These are phyloP conservation scores for Wallacemonas collosoma DNA, from an alignment of 208 protist genomes.

Conservation along the genomic window DNA sequence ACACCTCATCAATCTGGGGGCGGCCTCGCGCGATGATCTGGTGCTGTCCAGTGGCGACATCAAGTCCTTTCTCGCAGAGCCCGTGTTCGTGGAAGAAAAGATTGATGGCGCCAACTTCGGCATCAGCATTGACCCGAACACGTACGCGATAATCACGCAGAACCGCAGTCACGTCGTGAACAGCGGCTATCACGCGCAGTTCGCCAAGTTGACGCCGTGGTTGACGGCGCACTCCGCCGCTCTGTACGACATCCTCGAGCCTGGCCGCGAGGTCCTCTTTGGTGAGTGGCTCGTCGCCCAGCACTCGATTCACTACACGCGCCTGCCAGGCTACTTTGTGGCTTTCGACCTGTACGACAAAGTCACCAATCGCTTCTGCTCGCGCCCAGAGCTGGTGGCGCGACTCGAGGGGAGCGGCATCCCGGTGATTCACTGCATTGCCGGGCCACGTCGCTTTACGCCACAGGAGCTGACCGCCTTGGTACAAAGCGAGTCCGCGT, in stretches of 20 bases:
- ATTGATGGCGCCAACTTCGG: conserved; percentile 53
- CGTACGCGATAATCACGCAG: conserved; percentile 23
- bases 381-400: conserved; percentile 20
- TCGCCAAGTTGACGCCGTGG: conserved; percentile 26
- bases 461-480: conserved; percentile 14
- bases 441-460: background rate
- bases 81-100: conserved; percentile 46
- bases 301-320: conserved; percentile 38
- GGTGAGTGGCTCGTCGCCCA: conserved; percentile 46
- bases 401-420: conserved; percentile 24
- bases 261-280: conserved; percentile 30
- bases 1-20: conserved; percentile 32
- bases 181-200: conserved; percentile 29
- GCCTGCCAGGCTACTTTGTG: conserved; percentile 38
- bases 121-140: conserved; percentile 26
- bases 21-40: conserved; percentile 31
- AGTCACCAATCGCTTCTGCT: conserved; percentile 17
- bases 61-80: conserved; percentile 11
- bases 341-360: conserved; percentile 48
- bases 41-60: conserved; percentile 19
- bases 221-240: conserved; percentile 26
- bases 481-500: conserved; percentile 18
- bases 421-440: conserved; percentile 22
- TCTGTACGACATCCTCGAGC: conserved; percentile 30
- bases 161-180: conserved; percentile 40